These are phyloP conservation scores for Neurospora sp. DNA, from an alignment of 495 filamentous ascomycete species.

Conservation along the genomic window DNA sequence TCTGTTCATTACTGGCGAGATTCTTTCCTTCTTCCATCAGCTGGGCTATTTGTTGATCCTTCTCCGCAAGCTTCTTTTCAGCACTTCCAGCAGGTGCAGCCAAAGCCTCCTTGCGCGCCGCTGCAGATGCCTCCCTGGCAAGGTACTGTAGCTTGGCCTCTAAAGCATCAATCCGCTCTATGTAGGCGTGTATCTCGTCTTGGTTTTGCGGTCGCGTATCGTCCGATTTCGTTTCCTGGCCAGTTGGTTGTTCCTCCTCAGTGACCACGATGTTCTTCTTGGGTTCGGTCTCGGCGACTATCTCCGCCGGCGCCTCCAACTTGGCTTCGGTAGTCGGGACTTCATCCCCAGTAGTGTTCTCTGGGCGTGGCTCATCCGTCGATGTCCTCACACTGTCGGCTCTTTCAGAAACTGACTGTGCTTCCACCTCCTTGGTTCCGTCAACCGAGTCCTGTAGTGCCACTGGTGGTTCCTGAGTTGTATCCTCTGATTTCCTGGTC, in stretches of 20 bases:
- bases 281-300: neutral
- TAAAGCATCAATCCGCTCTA: slow-evolving; percentile 86
- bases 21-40: slow-evolving; percentile 90
- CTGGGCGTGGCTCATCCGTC: neutral
- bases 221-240: slow-evolving; percentile 48
- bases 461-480: neutral
- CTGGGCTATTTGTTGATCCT: slow-evolving; percentile 79
- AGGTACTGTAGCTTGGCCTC: slow-evolving; percentile 85
- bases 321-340: neutral
- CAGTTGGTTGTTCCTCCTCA: slow-evolving; percentile 1
- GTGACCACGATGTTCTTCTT: neutral
- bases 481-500: slow-evolving; percentile 9
- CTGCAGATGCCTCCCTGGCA: slow-evolving; percentile 63
- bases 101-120: slow-evolving; percentile 52
- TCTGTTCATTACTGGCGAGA: slow-evolving; percentile 73
- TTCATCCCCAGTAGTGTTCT: neutral
- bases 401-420: neutral
- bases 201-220: slow-evolving; percentile 54
- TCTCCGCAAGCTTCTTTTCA: slow-evolving; percentile 74
- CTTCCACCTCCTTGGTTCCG: neutral
- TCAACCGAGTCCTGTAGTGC: neutral
- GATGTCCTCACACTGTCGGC: neutral
- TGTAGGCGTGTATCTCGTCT: slow-evolving; percentile 69
- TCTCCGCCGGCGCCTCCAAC: neutral
- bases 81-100: slow-evolving; percentile 49